Evolutionary conservation across 2,329 filamentous ascomycete species (phyloP).

Genomic region (Rhynchosporium agropyri): DNA sequence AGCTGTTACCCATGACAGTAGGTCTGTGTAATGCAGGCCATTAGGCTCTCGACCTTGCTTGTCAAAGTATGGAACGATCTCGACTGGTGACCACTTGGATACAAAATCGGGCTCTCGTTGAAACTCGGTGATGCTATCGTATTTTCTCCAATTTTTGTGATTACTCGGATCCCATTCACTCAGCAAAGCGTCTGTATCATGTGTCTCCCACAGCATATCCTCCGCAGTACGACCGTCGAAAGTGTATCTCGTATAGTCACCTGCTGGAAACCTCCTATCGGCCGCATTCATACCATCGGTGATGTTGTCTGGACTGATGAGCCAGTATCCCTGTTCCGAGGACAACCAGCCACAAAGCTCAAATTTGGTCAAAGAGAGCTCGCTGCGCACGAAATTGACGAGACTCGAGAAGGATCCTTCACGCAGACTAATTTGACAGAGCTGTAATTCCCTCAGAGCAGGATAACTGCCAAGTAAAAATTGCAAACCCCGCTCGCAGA

Average conservation of each 20-base stretch:
- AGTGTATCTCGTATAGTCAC: not conserved
- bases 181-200: not conserved
- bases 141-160: not conserved
- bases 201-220: not conserved
- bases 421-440: not conserved
- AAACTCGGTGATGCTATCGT: not conserved
- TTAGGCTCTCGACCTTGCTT: not conserved
- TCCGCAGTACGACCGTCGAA: not conserved
- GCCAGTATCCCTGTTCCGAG: not conserved
- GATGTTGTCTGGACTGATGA: not conserved
- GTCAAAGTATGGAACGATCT: not conserved
- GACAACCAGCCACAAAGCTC: not conserved
- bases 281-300: not conserved
- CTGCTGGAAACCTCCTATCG: not conserved
- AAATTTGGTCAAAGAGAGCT: not conserved
- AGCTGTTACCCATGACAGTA: slow-evolving; percentile 43
- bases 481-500: not conserved
- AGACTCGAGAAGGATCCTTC: not conserved
- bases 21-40: slow-evolving; percentile 36
- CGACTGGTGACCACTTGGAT: not conserved
- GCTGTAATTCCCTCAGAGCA: not conserved
- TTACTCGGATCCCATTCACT: not conserved
- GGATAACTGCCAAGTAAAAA: not conserved
- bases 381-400: not conserved
- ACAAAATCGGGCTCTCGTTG: not conserved